These are phyloP conservation scores for Ramaria sp. DNA, from an alignment of 768 basidiomycete genomes.

Conservation along the genomic window DNA sequence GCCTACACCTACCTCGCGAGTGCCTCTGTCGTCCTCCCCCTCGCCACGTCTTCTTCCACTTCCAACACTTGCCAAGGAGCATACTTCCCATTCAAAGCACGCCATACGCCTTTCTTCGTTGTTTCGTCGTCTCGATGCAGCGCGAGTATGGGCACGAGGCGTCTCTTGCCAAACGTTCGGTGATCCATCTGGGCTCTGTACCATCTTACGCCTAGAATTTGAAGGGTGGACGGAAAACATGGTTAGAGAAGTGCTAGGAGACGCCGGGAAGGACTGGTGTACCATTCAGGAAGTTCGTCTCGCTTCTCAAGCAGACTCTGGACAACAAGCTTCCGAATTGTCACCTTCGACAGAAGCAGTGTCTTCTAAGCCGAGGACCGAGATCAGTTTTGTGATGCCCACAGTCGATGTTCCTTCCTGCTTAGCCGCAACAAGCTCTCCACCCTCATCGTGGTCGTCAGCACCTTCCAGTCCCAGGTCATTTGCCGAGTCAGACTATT, in stretches of 20 bases:
- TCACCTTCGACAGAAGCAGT: not conserved
- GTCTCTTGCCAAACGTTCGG: constrained; percentile 56
- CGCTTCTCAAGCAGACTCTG: not conserved
- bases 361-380: not conserved
- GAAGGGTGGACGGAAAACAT: constrained; percentile 59
- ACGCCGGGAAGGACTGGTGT: constrained; percentile 69
- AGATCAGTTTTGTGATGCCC: constrained; percentile 57
- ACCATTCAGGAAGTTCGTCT: constrained; percentile 44
- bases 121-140: constrained; percentile 60
- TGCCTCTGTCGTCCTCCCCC: constrained; percentile 36
- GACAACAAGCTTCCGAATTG: not conserved
- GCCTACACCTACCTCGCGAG: constrained; percentile 58
- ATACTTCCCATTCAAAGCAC: constrained; percentile 44
- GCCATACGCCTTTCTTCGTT: constrained; percentile 54
- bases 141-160: constrained; percentile 55
- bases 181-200: constrained; percentile 45
- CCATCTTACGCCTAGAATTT: constrained; percentile 58
- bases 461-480: not conserved
- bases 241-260: constrained; percentile 59
- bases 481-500: not conserved
- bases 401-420: constrained; percentile 59
- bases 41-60: constrained; percentile 40
- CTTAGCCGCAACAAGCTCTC: constrained; percentile 12
- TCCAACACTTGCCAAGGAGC: constrained; percentile 38
- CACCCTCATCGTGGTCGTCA: not conserved